A percentile compares a stretch with the other conserved stretches of the same genome.
phyloP scores from a whole-genome alignment of 805 yeast species.

The Wickerhamomyces kurtzmanii region DNA sequence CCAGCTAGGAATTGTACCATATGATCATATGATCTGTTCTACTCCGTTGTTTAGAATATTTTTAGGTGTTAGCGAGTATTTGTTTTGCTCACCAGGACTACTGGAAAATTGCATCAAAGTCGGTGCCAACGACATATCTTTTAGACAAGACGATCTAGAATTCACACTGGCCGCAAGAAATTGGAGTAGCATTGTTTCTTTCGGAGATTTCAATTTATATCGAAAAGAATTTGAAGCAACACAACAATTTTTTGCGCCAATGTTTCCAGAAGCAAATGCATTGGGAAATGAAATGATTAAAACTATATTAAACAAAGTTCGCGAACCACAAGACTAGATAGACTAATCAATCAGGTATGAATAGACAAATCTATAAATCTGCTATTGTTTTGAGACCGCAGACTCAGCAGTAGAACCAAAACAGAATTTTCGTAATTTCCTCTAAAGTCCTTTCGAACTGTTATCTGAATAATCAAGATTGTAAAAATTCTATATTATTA shows the following conservation, averaged over 20 bases:
- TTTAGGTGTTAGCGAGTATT: conserved; percentile 86
- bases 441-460: too few relatives aligned
- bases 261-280: conserved; percentile 79
- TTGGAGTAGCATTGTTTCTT: conserved; percentile 77
- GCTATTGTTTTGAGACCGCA: too few relatives aligned
- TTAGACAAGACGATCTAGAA: conserved; percentile 84
- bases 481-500: too few relatives aligned
- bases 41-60: conserved; percentile 91
- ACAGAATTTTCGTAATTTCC: too few relatives aligned
- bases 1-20: conserved; percentile 76
- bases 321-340: conserved; percentile 1
- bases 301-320: conserved; percentile 42
- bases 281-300: conserved; percentile 93
- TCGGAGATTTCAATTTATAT: conserved; percentile 69
- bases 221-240: conserved; percentile 64
- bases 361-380: not conserved
- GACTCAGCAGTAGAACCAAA: too few relatives aligned
- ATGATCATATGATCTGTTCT: conserved; percentile 94
- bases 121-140: conserved; percentile 54
- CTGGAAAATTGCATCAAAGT: conserved; percentile 75
- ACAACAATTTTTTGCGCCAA: conserved; percentile 76
- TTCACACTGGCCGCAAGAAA: conserved; percentile 82
- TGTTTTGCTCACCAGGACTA: conserved; percentile 76
- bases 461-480: too few relatives aligned
- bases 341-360: conserved; percentile 1